Base-by-base conservation (phyloP, 371 early-diverging fungal genomes). In the Mortierella sp. region DNA sequence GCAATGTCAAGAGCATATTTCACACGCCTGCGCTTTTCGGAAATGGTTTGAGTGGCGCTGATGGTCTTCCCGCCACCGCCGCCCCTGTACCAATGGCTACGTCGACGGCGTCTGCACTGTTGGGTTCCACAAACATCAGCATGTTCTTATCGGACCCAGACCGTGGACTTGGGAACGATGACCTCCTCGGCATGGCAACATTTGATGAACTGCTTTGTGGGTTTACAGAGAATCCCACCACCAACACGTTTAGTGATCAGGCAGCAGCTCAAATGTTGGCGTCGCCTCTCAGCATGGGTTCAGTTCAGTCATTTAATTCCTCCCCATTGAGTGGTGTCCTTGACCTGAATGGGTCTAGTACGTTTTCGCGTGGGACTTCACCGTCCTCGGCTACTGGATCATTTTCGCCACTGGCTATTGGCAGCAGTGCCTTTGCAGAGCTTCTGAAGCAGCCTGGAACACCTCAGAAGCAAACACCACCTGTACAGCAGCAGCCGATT, bases 201-300 rank as follows among this genome's bases (percentile, higher is more conserved):
- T 57, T 76, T 21, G 76, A 76, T 46, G 76, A 76, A 27, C 58
- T 76, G 27, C 29, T 76, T 13, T 76, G 69, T 46, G 69, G 69
- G 7, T 64, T 55, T 21, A 17, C 46, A n/a, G 60, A 58, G 13
- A 51, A 44, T 14, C 14, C 12, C 48, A 34, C 9, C 29, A 3
- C 12, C 48, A 34, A n/a, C 29, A 3, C 7, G 19, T 9, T 45
- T 25, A 12, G 19, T 13, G 40, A 41, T 24, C 58, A 24, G 9
- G 21, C 60, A 10, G 7, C 10, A 10, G 7, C 10, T 14, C 67
- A 63, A 16, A 46, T 60, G 22, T 40, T 76, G 3, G 40, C 68
- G 16, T 68, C 76, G 1, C 68, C 76, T 3, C 28, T 60, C 8
- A 57, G 53, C 27, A 43, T 34, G 4, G 34, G 10, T 10, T 4